Conservation (phyloP, 2,329 filamentous ascomycete species). For the Colletotrichum acutatum region DNA sequence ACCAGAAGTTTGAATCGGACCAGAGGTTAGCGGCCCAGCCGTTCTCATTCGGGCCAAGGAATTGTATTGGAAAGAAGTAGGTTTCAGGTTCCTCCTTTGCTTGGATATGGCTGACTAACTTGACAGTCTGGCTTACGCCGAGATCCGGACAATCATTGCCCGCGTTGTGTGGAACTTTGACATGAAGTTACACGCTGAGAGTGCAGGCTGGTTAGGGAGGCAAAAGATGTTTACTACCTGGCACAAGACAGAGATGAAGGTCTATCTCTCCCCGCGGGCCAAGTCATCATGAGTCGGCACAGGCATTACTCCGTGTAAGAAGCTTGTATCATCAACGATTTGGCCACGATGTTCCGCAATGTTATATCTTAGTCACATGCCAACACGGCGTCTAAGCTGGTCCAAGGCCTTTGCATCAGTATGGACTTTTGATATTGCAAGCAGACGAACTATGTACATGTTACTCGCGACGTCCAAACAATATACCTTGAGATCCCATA, state of each 20-base stretch:
- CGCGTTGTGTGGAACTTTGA: slow-evolving; percentile 32
- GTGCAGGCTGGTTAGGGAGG: slow-evolving; percentile 48
- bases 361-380: no score
- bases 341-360: no score
- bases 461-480: no score
- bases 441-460: no score
- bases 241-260: slow-evolving; percentile 34
- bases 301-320: no score
- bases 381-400: no score
- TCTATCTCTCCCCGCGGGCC: slow-evolving; percentile 3
- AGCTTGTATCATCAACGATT: no score
- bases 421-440: no score
- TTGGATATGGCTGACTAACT: background rate
- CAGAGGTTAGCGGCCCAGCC: slow-evolving; percentile 56
- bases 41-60: slow-evolving; percentile 59
- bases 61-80: slow-evolving; percentile 62
- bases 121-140: slow-evolving; percentile 18
- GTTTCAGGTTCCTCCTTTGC: slow-evolving; percentile 33
- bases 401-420: no score
- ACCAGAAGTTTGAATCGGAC: slow-evolving; percentile 41
- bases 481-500: no score
- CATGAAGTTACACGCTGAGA: slow-evolving; percentile 36
- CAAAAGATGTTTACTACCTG: slow-evolving; percentile 33
- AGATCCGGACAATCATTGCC: slow-evolving; percentile 25
- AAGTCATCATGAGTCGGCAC: background rate